Percentiles rank a stretch among this genome's conserved stretches.
Evolutionary conservation across 805 yeast species (phyloP).

Genomic region (Candida suzukii): DNA sequence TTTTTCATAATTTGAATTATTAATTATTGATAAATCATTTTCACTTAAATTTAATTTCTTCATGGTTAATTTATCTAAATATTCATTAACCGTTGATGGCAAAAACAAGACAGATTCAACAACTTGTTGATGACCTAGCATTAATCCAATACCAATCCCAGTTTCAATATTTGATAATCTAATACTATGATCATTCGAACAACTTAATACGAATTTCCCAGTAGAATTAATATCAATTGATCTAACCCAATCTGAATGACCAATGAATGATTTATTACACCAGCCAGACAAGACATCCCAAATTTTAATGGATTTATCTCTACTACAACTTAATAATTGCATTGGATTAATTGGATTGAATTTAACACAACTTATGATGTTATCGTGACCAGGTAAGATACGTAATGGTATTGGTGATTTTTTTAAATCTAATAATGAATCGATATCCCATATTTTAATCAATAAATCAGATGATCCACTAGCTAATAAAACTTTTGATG

Average conservation of each 20-base stretch:
- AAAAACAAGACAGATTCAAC: conserved; percentile 67
- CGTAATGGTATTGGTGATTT: conserved; percentile 30
- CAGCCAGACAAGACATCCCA: conserved; percentile 70
- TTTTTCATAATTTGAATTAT: conserved; percentile 20
- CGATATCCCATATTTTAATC: conserved; percentile 67
- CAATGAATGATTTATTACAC: conserved; percentile 57
- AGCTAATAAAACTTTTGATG: conserved; percentile 30
- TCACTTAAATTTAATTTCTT: background rate
- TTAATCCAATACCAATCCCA: conserved; percentile 60
- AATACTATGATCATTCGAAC: conserved; percentile 73
- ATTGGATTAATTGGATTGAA: conserved; percentile 42
- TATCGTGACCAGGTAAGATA: conserved; percentile 80
- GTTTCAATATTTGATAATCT: conserved; percentile 54
- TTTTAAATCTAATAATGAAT: conserved; percentile 16
- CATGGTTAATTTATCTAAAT: conserved; percentile 38
- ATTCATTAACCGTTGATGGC: conserved; percentile 42
- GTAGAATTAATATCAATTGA: conserved; percentile 40
- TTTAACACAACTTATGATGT: conserved; percentile 61
- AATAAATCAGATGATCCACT: conserved; percentile 45
- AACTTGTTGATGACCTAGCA: conserved; percentile 79
- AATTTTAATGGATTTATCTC: conserved; percentile 52
- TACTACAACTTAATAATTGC: conserved; percentile 51
- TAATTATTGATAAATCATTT: background rate
- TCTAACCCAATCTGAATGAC: conserved; percentile 89
- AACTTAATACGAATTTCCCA: conserved; percentile 59